phyloP scores from a whole-genome alignment of 2,329 filamentous ascomycete species.

The Pleoardoris graminearum region DNA sequence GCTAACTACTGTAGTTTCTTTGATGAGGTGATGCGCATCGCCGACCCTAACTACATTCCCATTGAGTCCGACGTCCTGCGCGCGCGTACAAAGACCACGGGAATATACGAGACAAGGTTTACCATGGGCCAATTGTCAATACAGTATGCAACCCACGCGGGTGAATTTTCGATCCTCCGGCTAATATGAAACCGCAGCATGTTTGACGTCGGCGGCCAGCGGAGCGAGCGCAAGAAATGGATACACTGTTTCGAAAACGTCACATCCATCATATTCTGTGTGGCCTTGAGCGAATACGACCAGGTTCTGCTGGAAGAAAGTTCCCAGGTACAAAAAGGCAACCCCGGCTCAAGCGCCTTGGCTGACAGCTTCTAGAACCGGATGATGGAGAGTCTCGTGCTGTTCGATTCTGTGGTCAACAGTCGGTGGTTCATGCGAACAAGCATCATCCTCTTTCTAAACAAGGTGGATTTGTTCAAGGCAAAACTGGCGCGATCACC shows the following conservation, averaged over 20 bases:
- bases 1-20: constrained; percentile 73
- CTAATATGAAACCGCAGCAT: constrained; percentile 65
- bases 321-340: constrained; percentile 72
- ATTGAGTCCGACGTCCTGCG: constrained; percentile 93
- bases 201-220: constrained; percentile 97
- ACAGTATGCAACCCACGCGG: constrained; percentile 67
- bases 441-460: constrained; percentile 97
- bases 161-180: constrained; percentile 16
- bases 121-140: constrained; percentile 99
- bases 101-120: constrained; percentile 98
- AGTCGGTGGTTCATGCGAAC: constrained; percentile 99
- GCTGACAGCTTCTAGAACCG: constrained; percentile 70
- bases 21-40: constrained; percentile 85
- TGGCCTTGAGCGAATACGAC: constrained; percentile 96
- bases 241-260: constrained; percentile 99
- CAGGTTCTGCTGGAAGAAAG: constrained; percentile 96
- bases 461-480: constrained; percentile 98
- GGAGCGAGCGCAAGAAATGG: constrained; percentile 99
- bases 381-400: constrained; percentile 97
- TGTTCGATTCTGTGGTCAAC: constrained; percentile 98
- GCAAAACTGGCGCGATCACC: constrained; percentile 89
- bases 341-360: constrained; percentile 6
- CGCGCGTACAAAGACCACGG: constrained; percentile 95
- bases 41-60: constrained; percentile 81
- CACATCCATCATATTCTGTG: constrained; percentile 98